A percentile compares a stretch with the other conserved stretches of the same genome.
Conservation (phyloP, 768 basidiomycete genomes). For the Rhodotorula paludigena region DNA sequence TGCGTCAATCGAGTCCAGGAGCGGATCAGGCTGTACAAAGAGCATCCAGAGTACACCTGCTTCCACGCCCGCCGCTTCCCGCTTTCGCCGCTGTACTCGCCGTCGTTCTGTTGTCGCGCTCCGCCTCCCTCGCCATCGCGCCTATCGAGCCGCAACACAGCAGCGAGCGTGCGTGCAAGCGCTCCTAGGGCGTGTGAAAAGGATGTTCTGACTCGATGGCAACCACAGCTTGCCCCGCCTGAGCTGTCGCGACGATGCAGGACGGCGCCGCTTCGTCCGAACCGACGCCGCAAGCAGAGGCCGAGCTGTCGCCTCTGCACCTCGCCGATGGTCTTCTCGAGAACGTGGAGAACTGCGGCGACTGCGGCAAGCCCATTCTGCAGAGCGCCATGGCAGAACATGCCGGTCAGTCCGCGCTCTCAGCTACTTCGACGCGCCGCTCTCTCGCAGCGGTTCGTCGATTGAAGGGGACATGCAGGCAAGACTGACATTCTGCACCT, state of each 20-base stretch:
- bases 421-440: background rate
- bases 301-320: constrained; percentile 69
- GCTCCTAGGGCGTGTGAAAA: background rate
- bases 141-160: no score
- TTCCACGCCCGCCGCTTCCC: no score
- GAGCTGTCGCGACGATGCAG: background rate
- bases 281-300: constrained; percentile 54
- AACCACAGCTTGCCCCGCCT: background rate
- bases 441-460: background rate
- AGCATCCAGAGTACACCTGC: no score
- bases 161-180: background rate
- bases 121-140: no score
- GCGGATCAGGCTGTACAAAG: no score
- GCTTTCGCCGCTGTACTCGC: no score
- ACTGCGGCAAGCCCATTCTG: constrained; percentile 76
- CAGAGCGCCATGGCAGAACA: constrained; percentile 72
- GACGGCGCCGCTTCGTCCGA: no score
- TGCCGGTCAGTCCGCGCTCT: constrained; percentile 54
- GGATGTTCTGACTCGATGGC: background rate
- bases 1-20: no score
- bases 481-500: background rate
- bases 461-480: no score
- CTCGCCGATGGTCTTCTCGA: constrained; percentile 53
- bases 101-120: no score
- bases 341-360: constrained; percentile 64